These are phyloP conservation scores for Artemisia argyi DNA, from an alignment of 129 eudicot genomes.

Conservation along the genomic window DNA sequence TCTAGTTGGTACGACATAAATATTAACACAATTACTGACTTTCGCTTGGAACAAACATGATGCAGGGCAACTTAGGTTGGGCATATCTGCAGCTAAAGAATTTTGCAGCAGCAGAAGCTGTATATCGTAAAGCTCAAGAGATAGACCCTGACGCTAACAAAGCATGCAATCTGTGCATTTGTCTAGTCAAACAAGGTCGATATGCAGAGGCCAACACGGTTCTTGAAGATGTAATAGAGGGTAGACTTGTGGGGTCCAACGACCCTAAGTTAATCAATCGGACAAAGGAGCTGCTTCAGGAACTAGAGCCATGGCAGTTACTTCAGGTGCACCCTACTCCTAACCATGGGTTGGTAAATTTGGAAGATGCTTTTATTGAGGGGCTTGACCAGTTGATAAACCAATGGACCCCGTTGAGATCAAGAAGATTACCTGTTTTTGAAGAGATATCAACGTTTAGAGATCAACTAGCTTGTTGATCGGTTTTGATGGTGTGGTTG, in stretches of 20 bases:
- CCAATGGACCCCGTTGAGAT: constrained; percentile 52
- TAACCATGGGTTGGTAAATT: constrained; percentile 20
- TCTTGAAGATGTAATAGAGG: constrained; percentile 51
- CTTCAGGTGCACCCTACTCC: constrained; percentile 17
- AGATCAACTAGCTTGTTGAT: constrained; percentile 87
- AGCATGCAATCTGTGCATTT: constrained; percentile 67
- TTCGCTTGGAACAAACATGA: constrained; percentile 7
- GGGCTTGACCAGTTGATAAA: constrained; percentile 73
- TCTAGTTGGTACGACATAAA: background rate
- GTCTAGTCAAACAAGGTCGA: constrained; percentile 58
- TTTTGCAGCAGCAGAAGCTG: constrained; percentile 66
- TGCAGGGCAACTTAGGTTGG: constrained; percentile 92
- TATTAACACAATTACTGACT: background rate
- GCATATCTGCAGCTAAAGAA: constrained; percentile 75
- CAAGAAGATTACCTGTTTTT: constrained; percentile 73
- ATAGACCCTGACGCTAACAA: constrained; percentile 82
- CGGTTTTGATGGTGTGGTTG: background rate
- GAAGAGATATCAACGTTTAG: constrained; percentile 67
- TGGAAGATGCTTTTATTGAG: constrained; percentile 63
- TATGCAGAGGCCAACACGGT: constrained; percentile 47
- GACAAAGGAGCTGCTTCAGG: constrained; percentile 53
- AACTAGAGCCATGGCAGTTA: constrained; percentile 55
- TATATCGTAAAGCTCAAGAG: constrained; percentile 70
- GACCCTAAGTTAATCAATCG: constrained; percentile 59
- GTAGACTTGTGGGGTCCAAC: constrained; percentile 50